Percentiles rank a stretch among this genome's conserved stretches.
Evolutionary conservation across 2,329 filamentous ascomycete genomes (phyloP).

Genomic region (Coniochaeta sp.): DNA sequence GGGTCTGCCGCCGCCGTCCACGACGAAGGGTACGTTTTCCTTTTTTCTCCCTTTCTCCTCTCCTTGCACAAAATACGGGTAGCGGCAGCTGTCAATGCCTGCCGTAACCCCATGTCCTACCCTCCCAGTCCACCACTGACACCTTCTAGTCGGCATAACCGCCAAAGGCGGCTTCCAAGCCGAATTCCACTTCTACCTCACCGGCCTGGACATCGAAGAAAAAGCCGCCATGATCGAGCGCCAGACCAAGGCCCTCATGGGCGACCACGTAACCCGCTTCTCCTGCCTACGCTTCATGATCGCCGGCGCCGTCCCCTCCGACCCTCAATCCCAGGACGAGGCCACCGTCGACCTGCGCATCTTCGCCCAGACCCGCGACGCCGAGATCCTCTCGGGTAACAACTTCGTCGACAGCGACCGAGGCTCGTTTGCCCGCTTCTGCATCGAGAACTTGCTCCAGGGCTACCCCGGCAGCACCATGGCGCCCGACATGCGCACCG

Average conservation of each 20-base stretch:
- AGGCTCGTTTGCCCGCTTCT: slow-evolving; percentile 23
- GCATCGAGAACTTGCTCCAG: slow-evolving; percentile 31
- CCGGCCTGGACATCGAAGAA: slow-evolving; percentile 13
- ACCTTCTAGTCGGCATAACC: slow-evolving; percentile 15
- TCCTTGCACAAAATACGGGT: neutral
- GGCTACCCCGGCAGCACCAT: slow-evolving; percentile 28
- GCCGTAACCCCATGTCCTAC: too few relatives aligned
- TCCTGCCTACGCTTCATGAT: slow-evolving; percentile 20
- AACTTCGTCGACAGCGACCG: slow-evolving; percentile 19
- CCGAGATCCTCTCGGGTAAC: slow-evolving; percentile 10
- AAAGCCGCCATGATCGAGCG: slow-evolving; percentile 14
- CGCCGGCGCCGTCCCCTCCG: slow-evolving; percentile 16
- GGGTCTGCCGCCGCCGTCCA: slow-evolving; percentile 22
- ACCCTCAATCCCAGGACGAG: slow-evolving; percentile 23
- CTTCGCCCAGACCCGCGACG: slow-evolving; percentile 15
- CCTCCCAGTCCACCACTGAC: too few relatives aligned
- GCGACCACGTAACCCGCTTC: slow-evolving; percentile 15
- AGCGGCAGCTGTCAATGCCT: too few relatives aligned
- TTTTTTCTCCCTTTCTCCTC: neutral
- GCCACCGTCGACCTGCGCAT: slow-evolving; percentile 28
- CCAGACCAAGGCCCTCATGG: slow-evolving; percentile 10
- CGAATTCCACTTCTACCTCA: slow-evolving; percentile 14
- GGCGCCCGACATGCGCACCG: slow-evolving; percentile 28
- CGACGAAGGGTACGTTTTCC: slow-evolving; percentile 17
- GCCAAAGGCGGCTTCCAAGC: slow-evolving; percentile 17